Base-by-base conservation (phyloP, 2,329 filamentous ascomycete genomes). In the Beauveria bassiana region DNA sequence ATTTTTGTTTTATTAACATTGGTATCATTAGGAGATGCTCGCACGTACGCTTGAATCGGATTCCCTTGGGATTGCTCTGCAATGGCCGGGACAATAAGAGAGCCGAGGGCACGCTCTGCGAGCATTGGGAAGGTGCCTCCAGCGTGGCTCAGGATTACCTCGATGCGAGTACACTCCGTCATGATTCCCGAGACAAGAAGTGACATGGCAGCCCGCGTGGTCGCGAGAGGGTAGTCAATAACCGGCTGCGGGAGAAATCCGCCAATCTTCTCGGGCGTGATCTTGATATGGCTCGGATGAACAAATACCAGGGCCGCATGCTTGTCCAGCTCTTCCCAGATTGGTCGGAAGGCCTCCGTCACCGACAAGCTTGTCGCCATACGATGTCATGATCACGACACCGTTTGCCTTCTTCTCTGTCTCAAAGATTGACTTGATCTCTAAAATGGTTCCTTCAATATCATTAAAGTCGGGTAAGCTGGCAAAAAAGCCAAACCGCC, bases 381-480 rank as follows among this genome's bases (percentile, higher is more conserved):
- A 57, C 10, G 54, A 57, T 14, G 54, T 46, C 54, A 57, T 57
- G 43, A 47, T 31, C 18, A 57, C 42, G 7, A 57, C 54, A 16
- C 54, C 42, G 10, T 57, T 57, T 10, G 40, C 54, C 28, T 46
- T 46, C 40, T 57, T 46, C n/a, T 57, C 54, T 18, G 54, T 47
- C 8, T 24, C 54, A 31, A 57, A 57, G 24, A 46, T 46, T 8
- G 5, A 14, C 20, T 47, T 57, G 14, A 57, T 57, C 40, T 57
- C 54, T 24, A 14, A 12, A 18, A 53, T 40, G 31, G 20, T 26
- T 12, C 51, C 51, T 42, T 53, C 67, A 22, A 63, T 61, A 10
- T 63, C 49, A 59, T 64, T 81, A 78, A 7, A 82, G 74, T 53
- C 51, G 51, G 51, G 51, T 14, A 53, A 24, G 34, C 51, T 53